These are phyloP conservation scores for Sclerotinia nivalis DNA, from an alignment of 2,329 filamentous ascomycete genomes.

Conservation along the genomic window DNA sequence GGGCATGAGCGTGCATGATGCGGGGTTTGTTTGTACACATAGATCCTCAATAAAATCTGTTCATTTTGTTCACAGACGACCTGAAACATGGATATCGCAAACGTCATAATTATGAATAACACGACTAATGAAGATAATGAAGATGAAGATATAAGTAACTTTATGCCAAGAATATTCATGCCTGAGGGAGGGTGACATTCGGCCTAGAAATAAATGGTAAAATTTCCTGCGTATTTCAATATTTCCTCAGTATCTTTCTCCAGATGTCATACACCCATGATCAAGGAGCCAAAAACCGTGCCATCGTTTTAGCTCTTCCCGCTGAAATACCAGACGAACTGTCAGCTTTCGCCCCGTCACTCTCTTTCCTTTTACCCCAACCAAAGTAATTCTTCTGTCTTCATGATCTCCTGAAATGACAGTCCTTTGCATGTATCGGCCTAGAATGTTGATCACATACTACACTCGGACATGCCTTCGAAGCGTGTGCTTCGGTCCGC, in stretches of 20 bases:
- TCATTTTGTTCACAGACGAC: slow-evolving; percentile 24
- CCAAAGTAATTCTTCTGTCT: background rate
- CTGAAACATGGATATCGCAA: background rate
- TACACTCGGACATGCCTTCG: background rate
- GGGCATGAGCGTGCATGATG: slow-evolving; percentile 41
- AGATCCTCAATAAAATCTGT: slow-evolving; percentile 36
- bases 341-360: no score
- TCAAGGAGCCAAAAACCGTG: background rate
- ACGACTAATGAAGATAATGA: background rate
- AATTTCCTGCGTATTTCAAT: background rate
- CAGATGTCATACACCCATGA: background rate
- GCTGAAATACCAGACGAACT: background rate
- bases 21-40: slow-evolving; percentile 41
- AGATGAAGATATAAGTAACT: background rate
- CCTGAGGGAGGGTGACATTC: background rate
- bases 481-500: background rate
- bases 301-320: background rate
- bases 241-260: background rate
- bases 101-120: background rate
- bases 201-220: background rate
- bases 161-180: background rate
- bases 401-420: slow-evolving; percentile 10
- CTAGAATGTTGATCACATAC: background rate
- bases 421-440: background rate
- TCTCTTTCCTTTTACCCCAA: background rate